phyloP scores from a whole-genome alignment of 1,139 yeast genomes.

The Geotrichum citri-aurantii region DNA sequence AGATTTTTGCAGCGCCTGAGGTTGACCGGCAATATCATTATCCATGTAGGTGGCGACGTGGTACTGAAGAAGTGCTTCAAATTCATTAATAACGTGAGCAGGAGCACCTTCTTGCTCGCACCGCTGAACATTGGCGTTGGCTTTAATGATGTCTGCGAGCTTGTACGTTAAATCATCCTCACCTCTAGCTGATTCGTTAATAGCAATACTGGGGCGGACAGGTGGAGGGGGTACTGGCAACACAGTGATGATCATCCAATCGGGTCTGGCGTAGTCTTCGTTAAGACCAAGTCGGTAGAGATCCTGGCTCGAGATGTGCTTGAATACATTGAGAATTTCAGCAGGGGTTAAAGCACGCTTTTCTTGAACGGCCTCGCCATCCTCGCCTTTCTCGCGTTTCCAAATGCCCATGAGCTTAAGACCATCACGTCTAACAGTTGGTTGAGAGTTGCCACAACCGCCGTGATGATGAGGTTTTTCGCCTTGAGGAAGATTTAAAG shows the following conservation, averaged over 20 bases:
- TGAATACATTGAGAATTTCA: constrained; percentile 85
- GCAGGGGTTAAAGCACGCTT: constrained; percentile 82
- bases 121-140: constrained; percentile 91
- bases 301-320: constrained; percentile 84
- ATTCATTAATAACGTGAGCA: constrained; percentile 94
- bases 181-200: constrained; percentile 97
- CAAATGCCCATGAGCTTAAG: constrained; percentile 94
- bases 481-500: constrained; percentile 36
- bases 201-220: constrained; percentile 96
- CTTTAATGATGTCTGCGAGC: constrained; percentile 92
- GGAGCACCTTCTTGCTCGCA: constrained; percentile 98
- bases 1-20: constrained; percentile 96
- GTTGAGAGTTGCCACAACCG: constrained; percentile 98
- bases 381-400: constrained; percentile 77
- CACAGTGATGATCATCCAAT: constrained; percentile 95
- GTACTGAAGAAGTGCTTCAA: constrained; percentile 89
- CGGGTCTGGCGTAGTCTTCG: constrained; percentile 96
- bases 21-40: constrained; percentile 99
- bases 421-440: constrained; percentile 93
- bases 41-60: constrained; percentile 99
- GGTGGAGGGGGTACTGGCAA: constrained; percentile 99
- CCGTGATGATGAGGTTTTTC: constrained; percentile 60
- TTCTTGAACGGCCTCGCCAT: constrained; percentile 87
- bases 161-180: constrained; percentile 98
- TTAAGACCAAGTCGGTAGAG: constrained; percentile 79